These are phyloP conservation scores for Raphidocelis subcapitata DNA, from an alignment of 139 green algal species.

Conservation along the genomic window DNA sequence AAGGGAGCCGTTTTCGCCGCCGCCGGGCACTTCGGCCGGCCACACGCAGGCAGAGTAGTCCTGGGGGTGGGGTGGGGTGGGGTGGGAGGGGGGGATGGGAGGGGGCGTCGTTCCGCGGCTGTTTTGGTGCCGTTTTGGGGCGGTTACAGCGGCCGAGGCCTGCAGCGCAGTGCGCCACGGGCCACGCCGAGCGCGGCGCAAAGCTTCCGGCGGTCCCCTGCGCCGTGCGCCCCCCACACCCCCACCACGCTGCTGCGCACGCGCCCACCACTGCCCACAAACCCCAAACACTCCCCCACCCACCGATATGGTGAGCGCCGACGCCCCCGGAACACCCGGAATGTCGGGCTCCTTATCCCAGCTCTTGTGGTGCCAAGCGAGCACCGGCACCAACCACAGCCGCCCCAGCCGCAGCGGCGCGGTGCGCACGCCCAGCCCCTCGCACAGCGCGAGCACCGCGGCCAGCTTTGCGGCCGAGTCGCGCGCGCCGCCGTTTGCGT, in stretches of 20 bases:
- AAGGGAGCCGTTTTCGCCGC: no score
- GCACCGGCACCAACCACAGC: constrained; percentile 57
- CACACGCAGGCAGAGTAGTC: constrained; percentile 30
- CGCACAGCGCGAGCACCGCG: constrained; percentile 44
- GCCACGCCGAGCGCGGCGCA: no score
- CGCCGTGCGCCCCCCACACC: no score
- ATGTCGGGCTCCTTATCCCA: constrained; percentile 62
- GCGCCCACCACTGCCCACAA: no score
- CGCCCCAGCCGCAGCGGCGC: constrained; percentile 37
- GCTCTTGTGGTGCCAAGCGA: constrained; percentile 45
- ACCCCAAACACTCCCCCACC: no score
- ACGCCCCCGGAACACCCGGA: constrained; percentile 25
- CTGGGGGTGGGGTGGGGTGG: neutral
- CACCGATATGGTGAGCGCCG: constrained; percentile 31
- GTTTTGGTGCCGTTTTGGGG: no score
- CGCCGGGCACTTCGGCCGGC: neutral
- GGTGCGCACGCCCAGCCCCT: constrained; percentile 49
- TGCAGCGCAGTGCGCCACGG: no score
- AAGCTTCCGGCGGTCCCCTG: no score
- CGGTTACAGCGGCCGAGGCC: no score
- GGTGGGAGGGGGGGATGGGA: no score
- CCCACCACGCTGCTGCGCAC: no score
- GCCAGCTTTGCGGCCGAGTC: constrained; percentile 52
- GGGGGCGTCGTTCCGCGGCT: no score
- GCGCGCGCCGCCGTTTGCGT: neutral